Percentiles rank a stretch among this genome's conserved stretches.
phyloP scores from a whole-genome alignment of 1,284 basidiomycete genomes.

The Flammula alnicola region DNA sequence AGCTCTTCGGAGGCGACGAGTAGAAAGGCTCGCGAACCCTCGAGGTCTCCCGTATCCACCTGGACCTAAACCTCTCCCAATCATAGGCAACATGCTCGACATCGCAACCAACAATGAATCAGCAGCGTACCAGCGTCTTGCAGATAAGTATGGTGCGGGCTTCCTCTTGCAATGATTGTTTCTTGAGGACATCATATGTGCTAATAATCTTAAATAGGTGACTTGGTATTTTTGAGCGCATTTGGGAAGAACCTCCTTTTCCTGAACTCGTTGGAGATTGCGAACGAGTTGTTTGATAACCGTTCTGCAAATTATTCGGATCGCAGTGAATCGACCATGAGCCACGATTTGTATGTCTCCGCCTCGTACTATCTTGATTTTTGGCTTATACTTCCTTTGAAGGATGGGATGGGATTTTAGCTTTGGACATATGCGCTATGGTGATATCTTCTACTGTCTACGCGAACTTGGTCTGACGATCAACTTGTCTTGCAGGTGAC shows the following conservation, averaged over 20 bases:
- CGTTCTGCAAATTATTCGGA: slow-evolving; percentile 50
- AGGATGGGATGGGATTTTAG: slow-evolving; percentile 60
- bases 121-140: slow-evolving; percentile 36
- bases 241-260: slow-evolving; percentile 48
- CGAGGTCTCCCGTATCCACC: slow-evolving; percentile 42
- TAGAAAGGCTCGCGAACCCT: slow-evolving; percentile 24
- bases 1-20: slow-evolving; percentile 18
- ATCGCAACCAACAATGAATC: slow-evolving; percentile 41
- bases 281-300: slow-evolving; percentile 49
- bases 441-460: slow-evolving; percentile 8
- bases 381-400: slow-evolving; percentile 6
- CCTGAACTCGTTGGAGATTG: slow-evolving; percentile 45
- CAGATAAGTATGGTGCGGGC: slow-evolving; percentile 40
- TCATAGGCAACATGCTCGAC: slow-evolving; percentile 52
- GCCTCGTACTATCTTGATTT: slow-evolving; percentile 2
- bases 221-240: slow-evolving; percentile 48
- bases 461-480: background rate
- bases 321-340: slow-evolving; percentile 40
- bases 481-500: slow-evolving; percentile 33
- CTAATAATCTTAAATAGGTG: slow-evolving; percentile 30
- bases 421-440: slow-evolving; percentile 56
- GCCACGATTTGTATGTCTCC: slow-evolving; percentile 34
- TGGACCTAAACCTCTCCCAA: slow-evolving; percentile 46
- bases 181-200: background rate
- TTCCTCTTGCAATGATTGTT: too few relatives aligned